A percentile compares a stretch with the other conserved stretches of the same genome.
These are phyloP conservation scores for Castanospermum australe DNA, from an alignment of 306 rosid species.

Conservation along the genomic window DNA sequence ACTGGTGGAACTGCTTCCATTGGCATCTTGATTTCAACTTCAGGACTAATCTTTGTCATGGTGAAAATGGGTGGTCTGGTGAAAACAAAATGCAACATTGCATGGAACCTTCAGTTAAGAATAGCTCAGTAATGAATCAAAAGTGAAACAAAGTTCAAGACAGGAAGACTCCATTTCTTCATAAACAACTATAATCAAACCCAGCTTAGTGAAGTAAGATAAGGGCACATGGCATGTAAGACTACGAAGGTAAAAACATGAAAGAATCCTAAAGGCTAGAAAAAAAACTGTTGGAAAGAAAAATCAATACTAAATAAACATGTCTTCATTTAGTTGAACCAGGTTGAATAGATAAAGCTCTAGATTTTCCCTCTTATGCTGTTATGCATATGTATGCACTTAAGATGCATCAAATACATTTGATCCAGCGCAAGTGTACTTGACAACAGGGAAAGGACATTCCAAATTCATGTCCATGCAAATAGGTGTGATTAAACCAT, in stretches of 20 bases:
- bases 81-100: slow-evolving; percentile 24
- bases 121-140: background rate
- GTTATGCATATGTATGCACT: slow-evolving; percentile 1
- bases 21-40: slow-evolving; percentile 54
- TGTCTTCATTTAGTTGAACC: slow-evolving; percentile 1
- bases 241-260: slow-evolving; percentile 8
- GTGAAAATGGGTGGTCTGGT: slow-evolving; percentile 38
- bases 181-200: background rate
- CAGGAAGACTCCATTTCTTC: slow-evolving; percentile 2
- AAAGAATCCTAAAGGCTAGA: slow-evolving; percentile 10
- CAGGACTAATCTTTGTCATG: slow-evolving; percentile 93
- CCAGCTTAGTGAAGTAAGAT: background rate
- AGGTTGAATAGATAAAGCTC: background rate
- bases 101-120: slow-evolving; percentile 6
- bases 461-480: slow-evolving; percentile 11
- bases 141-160: slow-evolving; percentile 16
- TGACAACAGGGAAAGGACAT: background rate
- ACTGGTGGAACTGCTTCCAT: slow-evolving; percentile 64
- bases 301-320: slow-evolving; percentile 6
- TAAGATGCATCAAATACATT: slow-evolving; percentile 10
- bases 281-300: slow-evolving; percentile 7
- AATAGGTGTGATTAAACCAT: background rate
- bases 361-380: background rate
- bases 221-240: slow-evolving; percentile 1
- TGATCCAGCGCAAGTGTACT: background rate